Evolutionary conservation across 306 rosid species (phyloP), one percentile per base, ranked within the genome.

Genomic region (Corylus heterophylla): DNA sequence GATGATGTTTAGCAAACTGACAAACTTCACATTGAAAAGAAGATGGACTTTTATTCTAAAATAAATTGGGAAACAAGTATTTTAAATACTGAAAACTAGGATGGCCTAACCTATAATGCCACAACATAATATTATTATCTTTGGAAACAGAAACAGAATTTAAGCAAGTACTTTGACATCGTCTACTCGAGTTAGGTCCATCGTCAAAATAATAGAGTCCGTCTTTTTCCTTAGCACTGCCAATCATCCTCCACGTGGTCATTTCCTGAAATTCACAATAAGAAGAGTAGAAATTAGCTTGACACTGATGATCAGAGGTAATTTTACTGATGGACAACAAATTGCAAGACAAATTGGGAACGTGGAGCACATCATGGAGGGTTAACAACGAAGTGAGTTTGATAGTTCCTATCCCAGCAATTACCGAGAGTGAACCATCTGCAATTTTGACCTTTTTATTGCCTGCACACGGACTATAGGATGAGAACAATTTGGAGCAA

Each of bases 221-320:
- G 1, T 47, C 75, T 47, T 29, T 8, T 47, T 71, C 35, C 25
- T 35, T 71, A 71, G 44, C 75, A 71, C 75, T 47, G 75, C 59
- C 75, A 71, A 71, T 71, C 75, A 48, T 71, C 75, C 39, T 71
- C 75, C 59, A 44, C 58, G 31, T 16, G 16, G 31, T 49, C 31
- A 44, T 22, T 16, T 71, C 75, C 75, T 71, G 35, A 71, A 71
- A 48, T 7, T n/a, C 17, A 71, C 75, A 71, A 44, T 48, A 16
- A 25, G 54, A 48, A 17, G 75, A 29, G 8, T 4, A 71, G 29
- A 71, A 71, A 14, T 14, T 71, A 47, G 12, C 42, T 39, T 44
- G 54, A 50, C 75, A 71, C 4, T 71, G 25, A 6, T 17, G 75
- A 27, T 48, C 75, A 16, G 7, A 55, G 8, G 75, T 48, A 18